These are phyloP conservation scores for Talaromyces sp. DNA, from an alignment of 2,329 filamentous ascomycete species.

Conservation along the genomic window DNA sequence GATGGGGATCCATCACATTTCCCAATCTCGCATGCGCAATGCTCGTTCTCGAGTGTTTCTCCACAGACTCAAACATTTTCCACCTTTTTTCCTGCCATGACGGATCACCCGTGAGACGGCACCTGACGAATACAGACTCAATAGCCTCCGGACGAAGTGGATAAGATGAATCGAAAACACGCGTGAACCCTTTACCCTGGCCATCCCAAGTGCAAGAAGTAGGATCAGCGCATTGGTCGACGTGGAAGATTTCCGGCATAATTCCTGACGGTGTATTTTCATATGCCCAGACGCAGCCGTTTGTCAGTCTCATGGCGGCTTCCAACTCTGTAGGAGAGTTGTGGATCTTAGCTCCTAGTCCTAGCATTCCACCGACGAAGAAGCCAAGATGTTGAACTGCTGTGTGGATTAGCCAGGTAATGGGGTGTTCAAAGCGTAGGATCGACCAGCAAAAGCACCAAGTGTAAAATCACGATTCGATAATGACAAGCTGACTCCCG, in stretches of 20 bases:
- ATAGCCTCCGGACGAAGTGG: slow-evolving; percentile 70
- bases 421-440: neutral
- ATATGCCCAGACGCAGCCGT: slow-evolving; percentile 57
- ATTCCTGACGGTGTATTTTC: slow-evolving; percentile 48
- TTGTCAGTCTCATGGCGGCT: slow-evolving; percentile 48
- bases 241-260: slow-evolving; percentile 51
- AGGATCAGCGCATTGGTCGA: slow-evolving; percentile 43
- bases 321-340: slow-evolving; percentile 48
- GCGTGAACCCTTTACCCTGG: slow-evolving; percentile 6
- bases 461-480: slow-evolving; percentile 12
- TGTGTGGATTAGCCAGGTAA: slow-evolving; percentile 21
- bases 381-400: slow-evolving; percentile 52
- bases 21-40: slow-evolving; percentile 59
- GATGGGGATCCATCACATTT: slow-evolving; percentile 21
- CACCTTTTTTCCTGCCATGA: slow-evolving; percentile 77
- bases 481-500: slow-evolving; percentile 8
- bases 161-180: slow-evolving; percentile 8
- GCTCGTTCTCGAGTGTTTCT: slow-evolving; percentile 61
- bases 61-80: slow-evolving; percentile 74
- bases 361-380: slow-evolving; percentile 57
- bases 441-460: slow-evolving; percentile 11
- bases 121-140: slow-evolving; percentile 84
- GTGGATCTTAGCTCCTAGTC: slow-evolving; percentile 51
- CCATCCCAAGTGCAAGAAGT: slow-evolving; percentile 39
- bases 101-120: slow-evolving; percentile 78